Evolutionary conservation across 139 green algal genomes (phyloP), one percentile per base, ranked within the genome.

Genomic region (Micractinium conductrix): DNA sequence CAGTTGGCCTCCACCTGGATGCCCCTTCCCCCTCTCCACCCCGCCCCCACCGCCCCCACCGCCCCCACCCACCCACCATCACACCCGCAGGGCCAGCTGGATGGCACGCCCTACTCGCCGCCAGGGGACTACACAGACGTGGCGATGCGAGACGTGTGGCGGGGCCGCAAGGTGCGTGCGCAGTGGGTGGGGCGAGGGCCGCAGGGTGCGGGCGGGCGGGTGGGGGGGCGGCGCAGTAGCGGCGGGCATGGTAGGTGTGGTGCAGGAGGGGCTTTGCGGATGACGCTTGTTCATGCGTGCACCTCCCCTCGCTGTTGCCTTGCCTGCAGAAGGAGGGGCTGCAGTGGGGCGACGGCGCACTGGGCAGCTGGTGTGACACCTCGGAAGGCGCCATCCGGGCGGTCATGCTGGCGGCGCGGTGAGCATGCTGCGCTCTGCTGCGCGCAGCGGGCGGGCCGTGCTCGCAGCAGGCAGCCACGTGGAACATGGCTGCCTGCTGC

Each of bases 81-180:
- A n/a, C n/a, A n/a, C n/a, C n/a, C n/a, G n/a, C n/a, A n/a, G n/a
- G 75, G 8, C 53, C 44, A 26, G 5, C 48, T 55, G 33, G 48
- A 86, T 30, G 71, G 70, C 43, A 80, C 19, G 19, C 38, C 74
- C 35, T 80, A 80, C 74, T 50, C 50, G 35, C 55, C 14, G 42
- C n/a, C n/a, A n/a, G 70, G 73, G 16, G 68, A 79, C 24, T 81
- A 86, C 81, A 86, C 81, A 6, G 81, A 86, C 12, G 69, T 83
- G 53, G 81, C 81, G 17, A 86, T 86, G 71, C 81, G 81, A 24
- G 71, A 86, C 10, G 70, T 86, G 71, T 86, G 81, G 81, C 74
- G 70, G n/a, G 81, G 71, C 4, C 60, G 73, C 70, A 86, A 86
- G 81, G 48, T 65, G 72, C 9, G 45, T 30, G 8, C 9, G 0